A percentile compares a stretch with the other conserved stretches of the same genome.
phyloP scores from a whole-genome alignment of 495 filamentous ascomycete species.

The Hypoxylon subgilvum region DNA sequence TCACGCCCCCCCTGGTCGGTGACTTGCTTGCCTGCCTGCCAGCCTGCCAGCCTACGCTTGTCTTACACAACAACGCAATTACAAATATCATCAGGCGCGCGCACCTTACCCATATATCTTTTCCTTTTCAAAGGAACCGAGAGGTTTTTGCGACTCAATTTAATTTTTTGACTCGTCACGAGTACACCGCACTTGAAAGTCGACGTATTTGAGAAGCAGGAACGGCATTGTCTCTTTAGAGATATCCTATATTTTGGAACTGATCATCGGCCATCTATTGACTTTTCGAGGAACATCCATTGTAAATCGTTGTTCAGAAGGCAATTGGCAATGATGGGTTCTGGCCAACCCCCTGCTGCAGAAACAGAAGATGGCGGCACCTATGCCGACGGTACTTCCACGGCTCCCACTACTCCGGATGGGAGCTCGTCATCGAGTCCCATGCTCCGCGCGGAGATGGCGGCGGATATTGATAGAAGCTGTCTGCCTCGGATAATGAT shows the following conservation, averaged over 20 bases:
- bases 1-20: constrained; percentile 12
- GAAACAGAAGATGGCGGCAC: not conserved
- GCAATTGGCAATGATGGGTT: constrained; percentile 7
- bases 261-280: not conserved
- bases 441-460: constrained; percentile 37
- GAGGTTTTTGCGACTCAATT: not conserved
- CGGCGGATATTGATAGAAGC: constrained; percentile 13
- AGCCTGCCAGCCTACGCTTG: not conserved
- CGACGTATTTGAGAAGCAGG: too few species aligned
- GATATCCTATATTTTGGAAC: too few species aligned
- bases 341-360: not conserved
- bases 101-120: not conserved
- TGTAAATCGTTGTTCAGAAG: not conserved
- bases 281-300: not conserved
- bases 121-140: not conserved
- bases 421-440: constrained; percentile 55
- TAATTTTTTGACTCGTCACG: not conserved
- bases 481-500: constrained; percentile 12
- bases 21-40: not conserved
- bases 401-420: constrained; percentile 61
- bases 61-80: constrained; percentile 2
- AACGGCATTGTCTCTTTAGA: too few species aligned
- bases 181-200: too few species aligned
- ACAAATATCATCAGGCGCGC: not conserved
- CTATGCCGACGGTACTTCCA: constrained; percentile 43